Percentiles rank a stretch among this genome's conserved stretches.
These are phyloP conservation scores for Aureobasidium lini DNA, from an alignment of 2,329 filamentous ascomycete genomes.

Conservation along the genomic window DNA sequence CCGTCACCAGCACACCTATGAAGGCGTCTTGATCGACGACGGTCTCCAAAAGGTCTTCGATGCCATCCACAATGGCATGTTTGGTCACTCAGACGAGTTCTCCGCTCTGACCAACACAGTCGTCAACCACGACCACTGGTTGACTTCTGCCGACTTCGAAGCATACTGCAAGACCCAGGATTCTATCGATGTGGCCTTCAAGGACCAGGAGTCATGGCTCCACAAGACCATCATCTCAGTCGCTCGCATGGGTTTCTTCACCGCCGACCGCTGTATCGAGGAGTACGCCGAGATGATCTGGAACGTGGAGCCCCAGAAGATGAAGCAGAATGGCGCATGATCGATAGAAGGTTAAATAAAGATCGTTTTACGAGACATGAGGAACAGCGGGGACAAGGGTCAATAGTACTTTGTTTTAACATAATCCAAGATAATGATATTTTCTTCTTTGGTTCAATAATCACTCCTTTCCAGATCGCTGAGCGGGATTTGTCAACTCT, in stretches of 20 bases:
- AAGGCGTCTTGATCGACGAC: constrained; percentile 67
- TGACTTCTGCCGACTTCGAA: constrained; percentile 95
- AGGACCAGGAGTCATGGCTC: constrained; percentile 86
- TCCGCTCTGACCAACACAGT: constrained; percentile 77
- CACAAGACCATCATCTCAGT: constrained; percentile 85
- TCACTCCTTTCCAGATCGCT: too few species aligned
- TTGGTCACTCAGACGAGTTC: constrained; percentile 74
- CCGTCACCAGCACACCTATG: constrained; percentile 82
- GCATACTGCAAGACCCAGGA: constrained; percentile 87
- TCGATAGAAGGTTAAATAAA: not conserved
- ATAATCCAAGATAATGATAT: not conserved
- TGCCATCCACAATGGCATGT: constrained; percentile 69
- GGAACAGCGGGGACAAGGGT: not conserved
- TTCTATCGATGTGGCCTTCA: constrained; percentile 86
- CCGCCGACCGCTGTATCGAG: constrained; percentile 87
- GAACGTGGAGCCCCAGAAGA: constrained; percentile 78
- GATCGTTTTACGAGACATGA: not conserved
- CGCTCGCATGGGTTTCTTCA: constrained; percentile 95
- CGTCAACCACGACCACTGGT: constrained; percentile 91
- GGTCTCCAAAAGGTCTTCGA: constrained; percentile 76
- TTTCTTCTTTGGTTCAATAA: not conserved
- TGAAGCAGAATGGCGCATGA: constrained; percentile 21
- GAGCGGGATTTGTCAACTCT: too few species aligned
- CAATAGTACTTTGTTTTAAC: not conserved
- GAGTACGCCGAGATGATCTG: constrained; percentile 97